Percentiles rank a stretch among this genome's conserved stretches.
phyloP scores from a whole-genome alignment of 805 yeast genomes.

The Pichia cephalocereana region DNA sequence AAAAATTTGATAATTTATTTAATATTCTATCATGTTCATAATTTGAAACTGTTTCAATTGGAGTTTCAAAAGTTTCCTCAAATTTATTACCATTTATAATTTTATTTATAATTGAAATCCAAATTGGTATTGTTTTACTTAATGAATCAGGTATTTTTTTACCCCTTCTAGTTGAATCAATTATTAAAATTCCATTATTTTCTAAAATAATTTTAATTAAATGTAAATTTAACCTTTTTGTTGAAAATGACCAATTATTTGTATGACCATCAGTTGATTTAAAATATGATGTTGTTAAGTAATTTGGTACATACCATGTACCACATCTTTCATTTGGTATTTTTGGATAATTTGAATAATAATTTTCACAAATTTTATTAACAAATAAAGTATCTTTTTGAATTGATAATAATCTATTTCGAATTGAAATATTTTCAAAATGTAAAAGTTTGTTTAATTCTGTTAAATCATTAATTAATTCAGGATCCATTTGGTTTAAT shows the following conservation, averaged over 20 bases:
- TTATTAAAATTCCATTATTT: conserved; percentile 44
- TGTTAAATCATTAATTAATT: conserved; percentile 8
- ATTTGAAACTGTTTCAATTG: conserved; percentile 42
- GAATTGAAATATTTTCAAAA: conserved; percentile 8
- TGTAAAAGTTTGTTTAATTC: conserved; percentile 8
- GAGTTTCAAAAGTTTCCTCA: conserved; percentile 24
- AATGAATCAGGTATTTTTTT: conserved; percentile 80
- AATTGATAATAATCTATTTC: conserved; percentile 61
- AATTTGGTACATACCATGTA: conserved; percentile 59
- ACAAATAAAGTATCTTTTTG: conserved; percentile 51
- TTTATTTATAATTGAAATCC: conserved; percentile 75
- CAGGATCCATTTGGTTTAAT: conserved; percentile 11
- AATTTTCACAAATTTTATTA: conserved; percentile 28
- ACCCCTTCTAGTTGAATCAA: conserved; percentile 83
- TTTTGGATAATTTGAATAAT: conserved; percentile 28
- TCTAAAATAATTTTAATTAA: conserved; percentile 39
- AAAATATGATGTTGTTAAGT: conserved; percentile 46
- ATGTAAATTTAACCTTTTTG: conserved; percentile 68
- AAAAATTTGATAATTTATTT: conserved; percentile 31
- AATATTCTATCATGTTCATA: conserved; percentile 49
- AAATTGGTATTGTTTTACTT: conserved; percentile 80
- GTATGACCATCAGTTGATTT: conserved; percentile 91
- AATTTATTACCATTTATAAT: conserved; percentile 29
- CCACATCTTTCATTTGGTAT: conserved; percentile 84
- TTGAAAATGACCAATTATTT: conserved; percentile 69